Evolutionary conservation across 176 grass and related monocot species (phyloP), one percentile per base, ranked within the genome.

Genomic region (Canna indica): DNA sequence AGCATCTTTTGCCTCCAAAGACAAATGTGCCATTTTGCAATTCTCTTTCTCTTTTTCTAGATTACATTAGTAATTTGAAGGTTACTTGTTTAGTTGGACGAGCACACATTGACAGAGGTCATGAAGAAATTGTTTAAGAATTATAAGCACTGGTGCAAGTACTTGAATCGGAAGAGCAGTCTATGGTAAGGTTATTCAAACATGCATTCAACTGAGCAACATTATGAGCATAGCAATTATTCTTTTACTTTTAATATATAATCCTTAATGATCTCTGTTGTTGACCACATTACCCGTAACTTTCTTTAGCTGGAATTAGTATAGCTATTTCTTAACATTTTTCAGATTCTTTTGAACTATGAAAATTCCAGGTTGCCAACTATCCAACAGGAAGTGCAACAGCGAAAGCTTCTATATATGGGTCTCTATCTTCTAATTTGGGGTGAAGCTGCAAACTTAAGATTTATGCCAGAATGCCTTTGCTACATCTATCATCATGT

Each of bases 401-500:
- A 97, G 54, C 82, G 93, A 26, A 97, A 97, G 77, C 86, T 97
- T 73, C 81, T 97, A 24, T 97, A 97, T 71, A 97, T 91, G 86
- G 93, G 88, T 18, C 88, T 92, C 75, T 97, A 97, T 83, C 82
- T 97, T 78, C 93, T 97, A 68, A 97, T 97, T 39, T 97, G 93
- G 93, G 93, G 93, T 13, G 93, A 97, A 73, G 88, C 93, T 11
- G 93, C 88, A 76, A 97, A 97, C 47, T 74, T 97, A 61, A 89
- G 93, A 68, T 90, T 97, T 56, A 97, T 97, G 93, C 93, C 88
- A 16, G 88, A 92, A 75, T 97, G 88, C 72, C 84, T 91, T 79
- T 92, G 93, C 86, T 97, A 97, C 77, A 97, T 97, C 74, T 97
- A 96, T 82, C 88, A 96, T 85, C 86, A 96, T 83, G 93, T 96